Evolutionary conservation across 345 rosid genomes (phyloP).

Genomic region (Limnanthes douglasii): DNA sequence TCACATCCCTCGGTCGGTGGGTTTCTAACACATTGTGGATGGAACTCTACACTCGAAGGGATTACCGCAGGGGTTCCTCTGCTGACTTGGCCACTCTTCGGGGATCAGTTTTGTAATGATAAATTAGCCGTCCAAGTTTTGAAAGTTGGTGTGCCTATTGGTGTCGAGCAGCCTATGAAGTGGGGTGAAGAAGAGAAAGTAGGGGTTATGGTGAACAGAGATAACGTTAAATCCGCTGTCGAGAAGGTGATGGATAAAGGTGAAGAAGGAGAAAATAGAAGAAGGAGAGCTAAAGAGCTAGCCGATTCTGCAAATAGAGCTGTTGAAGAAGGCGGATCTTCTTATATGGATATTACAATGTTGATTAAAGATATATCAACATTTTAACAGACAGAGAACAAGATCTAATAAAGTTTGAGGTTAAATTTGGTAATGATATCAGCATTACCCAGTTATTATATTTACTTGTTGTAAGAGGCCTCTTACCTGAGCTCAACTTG

Average conservation of each 20-base stretch:
- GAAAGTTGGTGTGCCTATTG: conserved; percentile 29
- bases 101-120: conserved; percentile 53
- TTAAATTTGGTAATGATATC: no score
- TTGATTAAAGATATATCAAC: conserved; percentile 18
- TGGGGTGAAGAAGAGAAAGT: conserved; percentile 39
- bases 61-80: conserved; percentile 28
- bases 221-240: conserved; percentile 22
- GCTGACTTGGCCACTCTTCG: conserved; percentile 46
- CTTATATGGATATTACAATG: conserved; percentile 16
- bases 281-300: conserved; percentile 16
- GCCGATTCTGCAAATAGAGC: conserved; percentile 20
- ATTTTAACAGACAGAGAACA: no score
- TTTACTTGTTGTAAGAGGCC: no score
- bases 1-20: conserved; percentile 38
- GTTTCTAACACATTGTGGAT: conserved; percentile 53
- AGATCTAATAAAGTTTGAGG: no score
- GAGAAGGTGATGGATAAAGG: conserved; percentile 25
- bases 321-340: conserved; percentile 39
- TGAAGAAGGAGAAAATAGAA: conserved; percentile 20
- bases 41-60: conserved; percentile 53
- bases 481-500: no score
- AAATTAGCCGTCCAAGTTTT: conserved; percentile 28
- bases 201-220: conserved; percentile 26
- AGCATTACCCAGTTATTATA: no score
- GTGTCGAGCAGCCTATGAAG: conserved; percentile 16